Evolutionary conservation across 129 eudicot species (phyloP), one percentile per base, ranked within the genome.

Genomic region (Chrysanthemum seticuspe): DNA sequence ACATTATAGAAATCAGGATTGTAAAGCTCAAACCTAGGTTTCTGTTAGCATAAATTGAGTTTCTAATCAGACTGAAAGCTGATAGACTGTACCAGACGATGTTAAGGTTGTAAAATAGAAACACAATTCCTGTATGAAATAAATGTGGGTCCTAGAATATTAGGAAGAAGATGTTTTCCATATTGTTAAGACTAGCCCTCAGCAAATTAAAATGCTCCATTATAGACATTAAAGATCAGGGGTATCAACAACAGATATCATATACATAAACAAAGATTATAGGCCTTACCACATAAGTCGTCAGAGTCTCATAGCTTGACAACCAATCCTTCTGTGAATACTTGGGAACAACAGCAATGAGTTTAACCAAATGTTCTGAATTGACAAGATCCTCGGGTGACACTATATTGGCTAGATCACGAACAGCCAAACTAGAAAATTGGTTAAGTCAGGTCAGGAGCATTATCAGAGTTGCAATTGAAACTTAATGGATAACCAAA

Each of bases 301-400:
- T 89, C 63, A 93, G 85, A 50, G 92, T 87, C 83, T 89, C 95
- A 49, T 93, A 93, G 85, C 95, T 80, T 65, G 92, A 86, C 74
- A 89, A 73, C 92, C 98, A 93, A 78, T 89, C 98, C 69, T 87
- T 93, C 82, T 89, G 90, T 49, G 98, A 89, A 71, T 85, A 93
- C 80, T 89, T 93, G 31, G 92, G 72, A 76, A 89, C 95, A 77
- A 93, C 84, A 31, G 90, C 88, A 63, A 87, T 88, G 70, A 93
- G 92, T 18, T 96, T 93, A 45, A 86, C 78, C 71, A 93, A 77
- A 76, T 89, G 92, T 65, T 93, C 96, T 51, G 95, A 74, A 44
- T 83, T 84, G 51, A 93, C 62, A 34, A 93, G 53, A 66, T 89
- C 96, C 62, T 80, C 77, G 29, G 92, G 95, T 85, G 75, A 82